Evolutionary conservation across 306 rosid species (phyloP).

Genomic region (Pterocarpus santalinus): DNA sequence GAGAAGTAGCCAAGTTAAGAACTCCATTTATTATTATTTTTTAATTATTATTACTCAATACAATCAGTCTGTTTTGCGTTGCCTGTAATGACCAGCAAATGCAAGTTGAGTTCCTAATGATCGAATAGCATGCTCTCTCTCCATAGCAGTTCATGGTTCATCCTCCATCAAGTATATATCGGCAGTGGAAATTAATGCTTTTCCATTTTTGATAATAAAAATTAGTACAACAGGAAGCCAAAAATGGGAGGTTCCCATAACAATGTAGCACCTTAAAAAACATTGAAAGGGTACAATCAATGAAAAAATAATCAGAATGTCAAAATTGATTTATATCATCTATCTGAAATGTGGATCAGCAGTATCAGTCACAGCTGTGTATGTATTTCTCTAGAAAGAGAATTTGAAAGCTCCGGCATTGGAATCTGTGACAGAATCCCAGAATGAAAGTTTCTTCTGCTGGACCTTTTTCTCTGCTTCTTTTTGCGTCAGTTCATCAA

Average conservation of each 20-base stretch:
- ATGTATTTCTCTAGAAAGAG: slow-evolving; percentile 63
- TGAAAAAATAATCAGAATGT: slow-evolving; percentile 38
- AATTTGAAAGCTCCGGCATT: slow-evolving; percentile 87
- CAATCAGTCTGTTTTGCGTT: too few relatives aligned
- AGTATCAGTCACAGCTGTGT: background rate
- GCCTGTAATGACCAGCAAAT: background rate
- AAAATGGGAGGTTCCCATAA: background rate
- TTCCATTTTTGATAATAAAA: background rate
- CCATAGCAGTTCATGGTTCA: background rate
- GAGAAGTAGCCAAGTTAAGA: too few relatives aligned
- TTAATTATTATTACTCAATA: too few relatives aligned
- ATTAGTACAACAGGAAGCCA: slow-evolving; percentile 7
- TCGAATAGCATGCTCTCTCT: background rate
- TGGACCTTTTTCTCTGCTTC: slow-evolving; percentile 71
- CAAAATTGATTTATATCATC: slow-evolving; percentile 41
- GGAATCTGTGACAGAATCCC: slow-evolving; percentile 83
- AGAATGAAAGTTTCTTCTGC: slow-evolving; percentile 68
- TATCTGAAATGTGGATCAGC: slow-evolving; percentile 26
- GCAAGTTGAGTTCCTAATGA: slow-evolving; percentile 7
- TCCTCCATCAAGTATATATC: background rate
- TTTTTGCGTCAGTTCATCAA: slow-evolving; percentile 64
- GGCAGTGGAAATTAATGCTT: slow-evolving; percentile 4
- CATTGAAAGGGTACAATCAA: slow-evolving; percentile 10
- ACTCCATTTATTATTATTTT: background rate
- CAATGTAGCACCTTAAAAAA: background rate